A percentile compares a stretch with the other conserved stretches of the same genome.
phyloP scores from a whole-genome alignment of 352 stramenopile genomes.

The Pythium aristosporum region DNA sequence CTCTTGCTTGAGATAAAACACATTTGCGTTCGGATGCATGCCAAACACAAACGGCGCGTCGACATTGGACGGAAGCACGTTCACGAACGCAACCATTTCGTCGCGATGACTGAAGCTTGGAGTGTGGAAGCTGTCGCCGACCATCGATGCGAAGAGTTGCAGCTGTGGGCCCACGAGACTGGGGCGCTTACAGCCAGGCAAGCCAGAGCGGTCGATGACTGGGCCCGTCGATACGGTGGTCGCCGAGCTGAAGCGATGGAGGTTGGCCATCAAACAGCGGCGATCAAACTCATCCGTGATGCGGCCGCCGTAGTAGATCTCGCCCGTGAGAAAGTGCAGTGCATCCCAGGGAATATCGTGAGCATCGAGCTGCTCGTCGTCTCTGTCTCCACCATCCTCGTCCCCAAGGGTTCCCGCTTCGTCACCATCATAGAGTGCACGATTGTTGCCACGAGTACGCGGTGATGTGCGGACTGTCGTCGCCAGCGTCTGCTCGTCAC shows the following conservation, averaged over 20 bases:
- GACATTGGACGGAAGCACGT: slow-evolving; percentile 38
- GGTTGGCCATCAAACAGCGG: slow-evolving; percentile 61
- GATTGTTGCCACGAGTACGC: neutral
- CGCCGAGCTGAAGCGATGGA: slow-evolving; percentile 61
- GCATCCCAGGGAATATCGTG: slow-evolving; percentile 70
- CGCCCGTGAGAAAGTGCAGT: slow-evolving; percentile 69
- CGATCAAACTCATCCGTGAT: slow-evolving; percentile 85
- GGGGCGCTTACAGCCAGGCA: neutral
- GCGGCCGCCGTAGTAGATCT: slow-evolving; percentile 82
- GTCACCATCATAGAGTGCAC: neutral
- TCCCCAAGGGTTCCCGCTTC: neutral
- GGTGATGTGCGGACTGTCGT: neutral
- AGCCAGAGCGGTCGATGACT: neutral
- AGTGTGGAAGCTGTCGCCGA: slow-evolving; percentile 39
- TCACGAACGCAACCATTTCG: slow-evolving; percentile 51
- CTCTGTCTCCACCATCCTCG: neutral
- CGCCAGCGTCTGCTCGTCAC: neutral
- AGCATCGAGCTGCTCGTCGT: neutral
- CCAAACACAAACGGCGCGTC: slow-evolving; percentile 75
- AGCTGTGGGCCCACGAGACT: neutral
- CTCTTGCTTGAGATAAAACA: slow-evolving; percentile 65
- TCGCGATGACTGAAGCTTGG: slow-evolving; percentile 39
- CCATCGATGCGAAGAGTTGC: slow-evolving; percentile 23
- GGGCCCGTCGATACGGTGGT: slow-evolving; percentile 16
- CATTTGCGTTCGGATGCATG: slow-evolving; percentile 80